Evolutionary conservation across 2,329 filamentous ascomycete genomes (phyloP).

Genomic region (Stagonosporopsis cucurbitacearum): DNA sequence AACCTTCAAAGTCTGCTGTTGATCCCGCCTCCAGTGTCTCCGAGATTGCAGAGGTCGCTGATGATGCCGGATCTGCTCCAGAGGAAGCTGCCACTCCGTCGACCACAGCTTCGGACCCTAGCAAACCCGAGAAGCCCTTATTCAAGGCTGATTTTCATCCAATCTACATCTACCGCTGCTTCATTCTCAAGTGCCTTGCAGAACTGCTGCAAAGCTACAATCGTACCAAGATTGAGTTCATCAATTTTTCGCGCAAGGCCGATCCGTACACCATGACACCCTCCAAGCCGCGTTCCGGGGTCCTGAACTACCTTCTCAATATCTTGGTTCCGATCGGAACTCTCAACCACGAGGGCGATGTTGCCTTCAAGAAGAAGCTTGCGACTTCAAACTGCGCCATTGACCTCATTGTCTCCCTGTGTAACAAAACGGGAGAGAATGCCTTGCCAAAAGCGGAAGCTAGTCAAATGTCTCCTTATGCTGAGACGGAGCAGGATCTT

Average conservation of each 20-base stretch:
- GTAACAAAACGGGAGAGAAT: conserved; percentile 84
- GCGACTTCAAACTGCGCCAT: conserved; percentile 87
- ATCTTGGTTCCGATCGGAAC: conserved; percentile 73
- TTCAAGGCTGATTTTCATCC: conserved; percentile 95
- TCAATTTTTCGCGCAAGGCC: conserved; percentile 95
- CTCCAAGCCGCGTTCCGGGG: conserved; percentile 89
- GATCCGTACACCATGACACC: conserved; percentile 84
- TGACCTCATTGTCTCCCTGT: conserved; percentile 83
- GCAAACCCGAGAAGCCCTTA: conserved; percentile 67
- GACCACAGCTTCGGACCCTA: conserved; percentile 21
- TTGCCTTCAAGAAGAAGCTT: conserved; percentile 80
- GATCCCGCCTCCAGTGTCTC: conserved; percentile 51
- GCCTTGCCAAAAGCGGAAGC: conserved; percentile 59
- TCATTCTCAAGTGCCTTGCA: conserved; percentile 87
- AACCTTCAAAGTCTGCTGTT: conserved; percentile 47
- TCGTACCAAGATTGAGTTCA: conserved; percentile 95
- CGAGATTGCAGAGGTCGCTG: neutral
- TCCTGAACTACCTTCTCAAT: conserved; percentile 91
- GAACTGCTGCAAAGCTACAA: conserved; percentile 93
- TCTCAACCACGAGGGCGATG: conserved; percentile 74
- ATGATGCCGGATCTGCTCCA: conserved; percentile 13
- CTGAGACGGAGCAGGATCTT: conserved; percentile 81
- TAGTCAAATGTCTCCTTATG: conserved; percentile 46
- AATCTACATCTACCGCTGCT: conserved; percentile 95
- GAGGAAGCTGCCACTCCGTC: conserved; percentile 18